Evolutionary conservation across 1,139 yeast genomes (phyloP).

Genomic region (Entelexis paramagnoliae): DNA sequence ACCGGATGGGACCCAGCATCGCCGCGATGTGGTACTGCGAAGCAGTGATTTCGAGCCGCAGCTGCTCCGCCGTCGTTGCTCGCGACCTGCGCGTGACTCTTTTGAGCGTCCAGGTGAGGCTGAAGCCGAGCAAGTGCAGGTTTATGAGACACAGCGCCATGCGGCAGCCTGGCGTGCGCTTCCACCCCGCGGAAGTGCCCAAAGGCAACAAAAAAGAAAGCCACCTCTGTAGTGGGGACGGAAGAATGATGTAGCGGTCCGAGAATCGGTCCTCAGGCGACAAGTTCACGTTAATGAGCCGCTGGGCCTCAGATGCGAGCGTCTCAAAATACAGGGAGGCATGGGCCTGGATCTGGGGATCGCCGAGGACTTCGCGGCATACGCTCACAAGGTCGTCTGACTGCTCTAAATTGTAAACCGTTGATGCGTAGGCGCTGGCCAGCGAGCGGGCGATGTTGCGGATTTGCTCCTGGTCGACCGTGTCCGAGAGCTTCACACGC

Average conservation of each 20-base stretch:
- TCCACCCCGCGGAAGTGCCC: slow-evolving; percentile 47
- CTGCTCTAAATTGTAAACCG: slow-evolving; percentile 24
- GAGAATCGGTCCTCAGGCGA: slow-evolving; percentile 22
- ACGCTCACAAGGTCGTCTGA: slow-evolving; percentile 23
- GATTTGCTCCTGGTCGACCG: slow-evolving; percentile 4
- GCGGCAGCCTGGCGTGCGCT: slow-evolving; percentile 42
- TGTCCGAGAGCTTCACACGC: background rate
- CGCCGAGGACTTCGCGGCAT: slow-evolving; percentile 18
- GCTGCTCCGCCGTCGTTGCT: slow-evolving; percentile 25
- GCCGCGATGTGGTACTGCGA: slow-evolving; percentile 27
- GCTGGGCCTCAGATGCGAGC: slow-evolving; percentile 23
- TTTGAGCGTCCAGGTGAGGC: slow-evolving; percentile 56
- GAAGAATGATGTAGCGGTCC: slow-evolving; percentile 24
- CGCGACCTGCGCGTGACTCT: slow-evolving; percentile 21
- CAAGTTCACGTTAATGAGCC: slow-evolving; percentile 23
- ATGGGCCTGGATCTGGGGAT: slow-evolving; percentile 9
- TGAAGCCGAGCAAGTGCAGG: slow-evolving; percentile 60
- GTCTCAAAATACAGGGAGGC: slow-evolving; percentile 13
- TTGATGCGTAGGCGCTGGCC: slow-evolving; percentile 39
- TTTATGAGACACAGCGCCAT: slow-evolving; percentile 63
- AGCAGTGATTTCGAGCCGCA: slow-evolving; percentile 21
- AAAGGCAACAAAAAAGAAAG: slow-evolving; percentile 47
- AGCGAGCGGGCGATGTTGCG: slow-evolving; percentile 33
- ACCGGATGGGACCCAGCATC: slow-evolving; percentile 61
- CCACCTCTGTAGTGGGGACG: slow-evolving; percentile 26